Base-by-base conservation (phyloP, 2,329 filamentous ascomycete species). In the Neonectria hederae region DNA sequence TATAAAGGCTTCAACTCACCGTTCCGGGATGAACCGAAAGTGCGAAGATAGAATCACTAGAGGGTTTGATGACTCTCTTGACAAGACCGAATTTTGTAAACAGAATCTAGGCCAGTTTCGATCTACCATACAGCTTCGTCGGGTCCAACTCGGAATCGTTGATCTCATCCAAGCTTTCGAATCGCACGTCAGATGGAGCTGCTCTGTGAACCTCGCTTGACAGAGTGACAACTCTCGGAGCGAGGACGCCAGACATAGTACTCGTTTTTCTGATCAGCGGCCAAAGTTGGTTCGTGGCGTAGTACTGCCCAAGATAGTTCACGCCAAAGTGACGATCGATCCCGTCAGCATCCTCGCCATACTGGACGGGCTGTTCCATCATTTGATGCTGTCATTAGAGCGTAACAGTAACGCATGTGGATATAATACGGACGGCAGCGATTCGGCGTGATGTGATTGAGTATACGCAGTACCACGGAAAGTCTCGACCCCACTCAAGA, bases 261-360 rank as follows among this genome's bases (percentile, higher is more conserved):
- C 77, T 76, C 1, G 81, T 83, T 70, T 79, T 80, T 21, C 79
- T 71, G 11, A 83, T 65, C 0, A 82, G 59, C 8, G 81, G 81
- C 73, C 79, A 83, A 0, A 83, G 75, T 45, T 77, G 74, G 59
- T 83, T 83, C 56, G 69, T 68, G 6, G 72, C 79, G 60, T 83
- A 83, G 63, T 79, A 83, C 14, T 83, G 80, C 0, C 80, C 81
- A 1, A 84, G 75, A 62, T 76, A 83, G 55, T 83, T 83, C 5
- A 83, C 80, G 1, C 77, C 77, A 65, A 83, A 84, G 61, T 81
- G 78, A 5, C 79, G 74, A 38, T 83, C 82, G 53, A 83, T 80
- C 0, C 77, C 77, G 53, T 83, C 81, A 0, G 68, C 43, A 17
- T 79, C 77, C 1, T 77, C 59, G 1, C 70, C 76, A 68, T 76